Evolutionary conservation across 345 rosid species (phyloP), one percentile per base, ranked within the genome.

Genomic region (Brassica napus): DNA sequence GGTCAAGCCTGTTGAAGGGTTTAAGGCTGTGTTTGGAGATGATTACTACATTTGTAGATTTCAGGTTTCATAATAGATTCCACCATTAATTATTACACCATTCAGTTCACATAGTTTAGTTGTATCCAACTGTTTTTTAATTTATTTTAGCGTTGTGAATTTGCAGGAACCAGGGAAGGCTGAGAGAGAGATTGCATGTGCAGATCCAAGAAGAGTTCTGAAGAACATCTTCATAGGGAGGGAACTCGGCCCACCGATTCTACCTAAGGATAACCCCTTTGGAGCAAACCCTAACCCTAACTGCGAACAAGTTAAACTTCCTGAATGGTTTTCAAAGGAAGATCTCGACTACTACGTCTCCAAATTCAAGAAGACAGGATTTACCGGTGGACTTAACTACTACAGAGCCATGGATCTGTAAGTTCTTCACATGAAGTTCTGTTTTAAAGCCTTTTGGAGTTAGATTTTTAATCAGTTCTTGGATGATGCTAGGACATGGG

Each of bases 41-140:
- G 89, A 94, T 74, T 94, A 88, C 87, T 92, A 94, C 76, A 84
- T 90, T 15, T 92, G 93, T 86, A 87, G 97, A 83, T 92, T 92
- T 71, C 94, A 94, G 94, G 98, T 49, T 49, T 49, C 54, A 44
- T 44, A 44, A 12, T 11, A 44, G 52, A 44, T 3, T 12, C 12
- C n/a, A 44, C 14, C 52, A 18, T 18, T 18, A 18, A 39, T 9
- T 11, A 7, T 37, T 37, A 31, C 21, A 73, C 28, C 60, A 74
- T 64, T 49, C 0, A 32, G 4, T 10, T 52, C 31, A 35, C 62
- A 31, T 3, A 42, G 52, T 31, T 47, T 37, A 31, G 31, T 26
- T 42, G 39, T n/a, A 37, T 47, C 59, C 35, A 47, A 1, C 31
- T 37, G 10, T 12, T 39, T 32, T 23, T 28, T 5, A 7, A 1